A percentile compares a stretch with the other conserved stretches of the same genome.
phyloP scores from a whole-genome alignment of 352 stramenopile genomes.

The Globisporangium paroecandrum region DNA sequence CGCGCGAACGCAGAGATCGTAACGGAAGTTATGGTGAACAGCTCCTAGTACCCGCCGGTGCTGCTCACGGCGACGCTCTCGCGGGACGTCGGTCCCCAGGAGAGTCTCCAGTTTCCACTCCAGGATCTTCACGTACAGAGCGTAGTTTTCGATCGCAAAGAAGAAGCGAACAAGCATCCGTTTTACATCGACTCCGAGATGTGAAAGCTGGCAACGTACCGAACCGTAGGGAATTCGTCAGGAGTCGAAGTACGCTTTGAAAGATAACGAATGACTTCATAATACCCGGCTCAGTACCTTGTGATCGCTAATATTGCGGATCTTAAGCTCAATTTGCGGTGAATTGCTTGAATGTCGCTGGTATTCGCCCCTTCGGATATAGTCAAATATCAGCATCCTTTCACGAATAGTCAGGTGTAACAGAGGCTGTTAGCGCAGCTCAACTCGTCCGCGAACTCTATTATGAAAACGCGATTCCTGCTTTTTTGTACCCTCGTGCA shows the following conservation, averaged over 20 bases:
- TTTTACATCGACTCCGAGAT: slow-evolving; percentile 7
- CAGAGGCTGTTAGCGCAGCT: not conserved
- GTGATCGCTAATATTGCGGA: not conserved
- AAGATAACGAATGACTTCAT: not conserved
- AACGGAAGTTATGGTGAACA: slow-evolving; percentile 8
- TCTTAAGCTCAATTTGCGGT: not conserved
- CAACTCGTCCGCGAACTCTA: not conserved
- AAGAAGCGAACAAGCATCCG: not conserved
- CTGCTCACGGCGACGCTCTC: slow-evolving; percentile 7
- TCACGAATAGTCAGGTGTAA: not conserved
- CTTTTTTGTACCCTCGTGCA: slow-evolving; percentile 24
- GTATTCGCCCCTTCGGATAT: not conserved
- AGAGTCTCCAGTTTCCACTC: not conserved
- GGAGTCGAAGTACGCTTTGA: not conserved
- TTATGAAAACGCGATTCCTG: not conserved
- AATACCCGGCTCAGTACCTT: not conserved
- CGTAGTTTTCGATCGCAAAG: not conserved
- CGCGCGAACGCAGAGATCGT: slow-evolving; percentile 2
- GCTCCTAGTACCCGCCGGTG: slow-evolving; percentile 9
- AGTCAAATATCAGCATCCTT: not conserved
- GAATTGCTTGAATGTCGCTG: not conserved
- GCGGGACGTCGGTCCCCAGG: not conserved
- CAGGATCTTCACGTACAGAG: slow-evolving; percentile 11
- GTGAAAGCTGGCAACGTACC: not conserved
- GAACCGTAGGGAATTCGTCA: not conserved